Base-by-base conservation (phyloP, 202 grass and related monocot genomes). In the Cymbopogon flexuosus region DNA sequence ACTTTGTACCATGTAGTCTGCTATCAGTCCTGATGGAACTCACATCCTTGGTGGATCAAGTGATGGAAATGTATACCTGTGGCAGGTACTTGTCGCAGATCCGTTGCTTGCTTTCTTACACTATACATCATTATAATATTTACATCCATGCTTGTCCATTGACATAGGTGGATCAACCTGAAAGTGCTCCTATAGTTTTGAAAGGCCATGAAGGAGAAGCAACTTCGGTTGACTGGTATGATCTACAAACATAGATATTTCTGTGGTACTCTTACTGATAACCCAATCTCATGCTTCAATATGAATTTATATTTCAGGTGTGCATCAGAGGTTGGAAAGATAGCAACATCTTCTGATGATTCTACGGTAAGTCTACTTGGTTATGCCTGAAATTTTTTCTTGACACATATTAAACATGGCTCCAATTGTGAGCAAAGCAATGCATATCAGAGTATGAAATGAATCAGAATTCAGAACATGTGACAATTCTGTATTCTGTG, bases 31-130 rank as follows among this genome's bases (percentile, higher is more conserved):
- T 76, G 90, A 98, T 78, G 90, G 92, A 80, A 84, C 83, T 77
- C 92, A 93, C 67, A 98, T 98, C 83, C 86, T 98, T 73, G 86
- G 92, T 34, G 96, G 92, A 58, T 98, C 96, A 0, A 91, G 90
- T 68, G 90, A 98, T 83, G 87, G 88, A 31, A 98, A 93, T 41
- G 73, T 91, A 37, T 98, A 93, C 78, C 80, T 95, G 37, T 98
- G 96, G 96, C 85, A 92, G 92, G 96, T 98, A 90, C 31, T 63
- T 80, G 61, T 73, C 77, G 39, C 51, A 41, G 24, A 37, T 21
- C 11, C 56, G 22, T 70, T 68, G 60, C 8, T 11, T 68, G 75
- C 62, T 62, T 67, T 83, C 41, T 79, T 70, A 66, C 42, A 37
- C 2, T 13, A 6, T 62, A 9, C 19, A 43, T 34, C 68, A 3